Conservation (phyloP, 1,284 basidiomycete species). For the Heterobasidion irregulare region DNA sequence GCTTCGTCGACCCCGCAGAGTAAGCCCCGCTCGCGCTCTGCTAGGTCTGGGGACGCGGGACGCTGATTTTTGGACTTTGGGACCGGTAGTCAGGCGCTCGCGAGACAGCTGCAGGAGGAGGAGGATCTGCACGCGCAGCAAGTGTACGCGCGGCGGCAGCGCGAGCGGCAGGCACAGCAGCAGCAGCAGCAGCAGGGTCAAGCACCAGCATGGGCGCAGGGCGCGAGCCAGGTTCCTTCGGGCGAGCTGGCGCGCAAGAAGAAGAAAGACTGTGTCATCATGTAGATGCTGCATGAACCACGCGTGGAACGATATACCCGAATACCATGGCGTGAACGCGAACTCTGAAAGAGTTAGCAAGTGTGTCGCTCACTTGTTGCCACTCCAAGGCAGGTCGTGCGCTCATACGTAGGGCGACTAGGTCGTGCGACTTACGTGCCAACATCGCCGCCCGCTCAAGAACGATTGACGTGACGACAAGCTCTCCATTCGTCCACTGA, state of each 20-base stretch:
- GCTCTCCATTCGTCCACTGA: no score
- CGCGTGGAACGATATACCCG: no score
- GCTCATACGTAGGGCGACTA: no score
- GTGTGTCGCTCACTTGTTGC: no score
- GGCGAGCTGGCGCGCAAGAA: slow-evolving; percentile 22
- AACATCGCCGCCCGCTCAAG: no score
- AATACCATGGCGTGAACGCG: no score
- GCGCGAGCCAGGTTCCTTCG: no score
- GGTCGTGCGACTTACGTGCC: no score
- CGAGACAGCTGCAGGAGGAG: slow-evolving; percentile 64
- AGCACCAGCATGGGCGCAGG: no score
- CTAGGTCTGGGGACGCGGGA: background rate
- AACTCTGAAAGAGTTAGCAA: no score
- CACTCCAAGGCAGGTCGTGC: no score
- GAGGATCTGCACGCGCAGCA: slow-evolving; percentile 50
- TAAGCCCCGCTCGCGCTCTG: slow-evolving; percentile 22
- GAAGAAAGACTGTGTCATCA: slow-evolving; percentile 54
- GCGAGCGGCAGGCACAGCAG: slow-evolving; percentile 20
- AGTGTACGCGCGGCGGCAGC: slow-evolving; percentile 30
- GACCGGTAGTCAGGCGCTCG: slow-evolving; percentile 45
- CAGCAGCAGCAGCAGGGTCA: slow-evolving; percentile 7
- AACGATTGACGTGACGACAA: no score
- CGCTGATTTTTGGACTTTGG: background rate
- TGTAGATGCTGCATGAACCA: slow-evolving; percentile 28
- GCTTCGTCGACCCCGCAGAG: slow-evolving; percentile 34